These are phyloP conservation scores for Trichoderma sp. DNA, from an alignment of 2,329 filamentous ascomycete species.

Conservation along the genomic window DNA sequence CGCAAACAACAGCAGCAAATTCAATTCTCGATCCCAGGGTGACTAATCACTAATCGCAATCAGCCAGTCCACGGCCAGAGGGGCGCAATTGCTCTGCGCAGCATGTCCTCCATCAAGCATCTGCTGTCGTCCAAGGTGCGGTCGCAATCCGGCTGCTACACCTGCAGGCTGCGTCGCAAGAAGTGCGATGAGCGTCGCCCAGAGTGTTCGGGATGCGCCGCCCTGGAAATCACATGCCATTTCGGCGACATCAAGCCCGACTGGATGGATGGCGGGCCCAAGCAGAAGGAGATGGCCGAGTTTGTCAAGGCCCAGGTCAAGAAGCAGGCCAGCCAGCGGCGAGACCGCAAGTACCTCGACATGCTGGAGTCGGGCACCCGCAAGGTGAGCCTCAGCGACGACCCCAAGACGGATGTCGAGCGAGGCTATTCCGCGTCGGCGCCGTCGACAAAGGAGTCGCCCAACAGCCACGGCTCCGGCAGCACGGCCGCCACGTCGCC, in stretches of 20 bases:
- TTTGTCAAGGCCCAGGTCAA: constrained; percentile 60
- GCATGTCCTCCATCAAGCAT: constrained; percentile 19
- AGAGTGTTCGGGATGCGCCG: constrained; percentile 51
- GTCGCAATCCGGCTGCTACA: constrained; percentile 58
- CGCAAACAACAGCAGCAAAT: neutral
- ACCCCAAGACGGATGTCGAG: neutral
- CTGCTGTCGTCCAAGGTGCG: constrained; percentile 31
- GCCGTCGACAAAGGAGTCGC: constrained; percentile 20
- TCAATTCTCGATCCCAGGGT: neutral
- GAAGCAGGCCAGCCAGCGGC: constrained; percentile 50
- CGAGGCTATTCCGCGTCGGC: constrained; percentile 12
- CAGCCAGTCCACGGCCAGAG: neutral
- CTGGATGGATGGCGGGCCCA: constrained; percentile 57
- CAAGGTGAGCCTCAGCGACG: constrained; percentile 25
- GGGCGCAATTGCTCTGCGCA: neutral
- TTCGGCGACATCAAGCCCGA: constrained; percentile 54
- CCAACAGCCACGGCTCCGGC: constrained; percentile 21
- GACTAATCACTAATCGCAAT: neutral
- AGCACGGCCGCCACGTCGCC: constrained; percentile 31
- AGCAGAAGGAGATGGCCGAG: constrained; percentile 53
- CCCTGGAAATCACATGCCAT: constrained; percentile 58
- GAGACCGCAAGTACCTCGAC: constrained; percentile 52
- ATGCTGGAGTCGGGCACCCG: constrained; percentile 41
- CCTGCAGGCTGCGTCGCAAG: constrained; percentile 61
- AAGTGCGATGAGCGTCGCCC: constrained; percentile 60